phyloP scores from a whole-genome alignment of 2,329 filamentous ascomycete species.

The Diaporthe aspalathi region DNA sequence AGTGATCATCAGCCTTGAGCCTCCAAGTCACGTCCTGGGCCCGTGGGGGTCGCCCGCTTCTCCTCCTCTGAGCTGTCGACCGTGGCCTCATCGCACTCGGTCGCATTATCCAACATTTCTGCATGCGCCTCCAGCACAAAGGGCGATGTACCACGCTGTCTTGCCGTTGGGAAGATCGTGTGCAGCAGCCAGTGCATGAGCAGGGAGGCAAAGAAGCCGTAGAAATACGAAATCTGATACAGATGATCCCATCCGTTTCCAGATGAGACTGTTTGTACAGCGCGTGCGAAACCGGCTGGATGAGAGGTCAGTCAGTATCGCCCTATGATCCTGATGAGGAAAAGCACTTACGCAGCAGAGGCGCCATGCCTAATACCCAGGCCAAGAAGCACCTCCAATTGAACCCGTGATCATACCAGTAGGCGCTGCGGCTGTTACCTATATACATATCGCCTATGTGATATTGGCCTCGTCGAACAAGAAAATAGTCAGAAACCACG shows the following conservation, averaged over 20 bases:
- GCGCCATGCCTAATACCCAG: slow-evolving; percentile 53
- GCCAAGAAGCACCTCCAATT: slow-evolving; percentile 57
- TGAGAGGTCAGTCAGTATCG: neutral
- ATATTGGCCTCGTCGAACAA: slow-evolving; percentile 53
- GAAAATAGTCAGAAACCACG: slow-evolving; percentile 58
- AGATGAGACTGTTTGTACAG: slow-evolving; percentile 41
- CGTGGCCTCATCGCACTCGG: slow-evolving; percentile 3
- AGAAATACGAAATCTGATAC: slow-evolving; percentile 47
- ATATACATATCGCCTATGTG: slow-evolving; percentile 59
- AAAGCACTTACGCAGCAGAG: slow-evolving; percentile 45
- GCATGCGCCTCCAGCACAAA: slow-evolving; percentile 45
- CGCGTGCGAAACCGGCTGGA: slow-evolving; percentile 45
- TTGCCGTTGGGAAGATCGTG: slow-evolving; percentile 42
- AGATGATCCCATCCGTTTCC: slow-evolving; percentile 48
- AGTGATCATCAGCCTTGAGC: neutral
- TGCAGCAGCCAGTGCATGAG: slow-evolving; percentile 43
- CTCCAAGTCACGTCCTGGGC: neutral
- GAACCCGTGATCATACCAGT: slow-evolving; percentile 57
- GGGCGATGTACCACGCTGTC: slow-evolving; percentile 44
- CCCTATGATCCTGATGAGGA: neutral
- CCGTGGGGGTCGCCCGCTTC: neutral
- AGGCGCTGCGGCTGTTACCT: slow-evolving; percentile 50
- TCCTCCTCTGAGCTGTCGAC: slow-evolving; percentile 15
- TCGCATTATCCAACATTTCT: slow-evolving; percentile 26
- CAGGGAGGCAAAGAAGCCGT: slow-evolving; percentile 45